A percentile compares a stretch with the other conserved stretches of the same genome.
Conservation (phyloP, 2,329 filamentous ascomycete genomes). For the Botrytis cinerea region DNA sequence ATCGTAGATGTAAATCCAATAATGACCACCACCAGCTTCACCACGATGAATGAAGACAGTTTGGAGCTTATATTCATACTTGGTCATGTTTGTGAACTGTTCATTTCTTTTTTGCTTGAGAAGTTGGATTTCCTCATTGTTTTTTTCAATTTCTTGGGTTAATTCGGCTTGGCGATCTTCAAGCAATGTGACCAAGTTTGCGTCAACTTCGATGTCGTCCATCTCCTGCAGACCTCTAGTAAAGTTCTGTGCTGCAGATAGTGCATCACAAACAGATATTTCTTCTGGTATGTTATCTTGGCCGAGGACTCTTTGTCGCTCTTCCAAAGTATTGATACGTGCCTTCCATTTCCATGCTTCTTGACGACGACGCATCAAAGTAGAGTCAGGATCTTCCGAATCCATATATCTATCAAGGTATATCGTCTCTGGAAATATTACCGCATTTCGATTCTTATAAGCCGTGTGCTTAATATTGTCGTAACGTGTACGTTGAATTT, state of each 20-base stretch:
- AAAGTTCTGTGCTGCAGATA: conserved; percentile 43
- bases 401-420: conserved; percentile 90
- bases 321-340: conserved; percentile 58
- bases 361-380: conserved; percentile 64
- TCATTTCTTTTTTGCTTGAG: conserved; percentile 45
- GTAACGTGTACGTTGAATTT: conserved; percentile 80
- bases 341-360: conserved; percentile 75
- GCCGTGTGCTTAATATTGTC: conserved; percentile 60
- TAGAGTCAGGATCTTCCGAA: conserved; percentile 55
- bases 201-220: conserved; percentile 48
- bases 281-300: conserved; percentile 28
- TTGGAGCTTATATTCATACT: conserved; percentile 78
- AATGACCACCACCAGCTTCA: conserved; percentile 74
- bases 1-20: conserved; percentile 92
- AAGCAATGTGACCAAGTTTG: conserved; percentile 46
- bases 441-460: conserved; percentile 74
- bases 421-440: conserved; percentile 77
- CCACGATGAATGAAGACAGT: conserved; percentile 92
- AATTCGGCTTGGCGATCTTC: conserved; percentile 49
- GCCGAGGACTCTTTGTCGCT: conserved; percentile 36
- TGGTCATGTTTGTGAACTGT: conserved; percentile 64
- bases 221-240: conserved; percentile 48
- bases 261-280: conserved; percentile 37
- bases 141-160: conserved; percentile 48
- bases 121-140: conserved; percentile 51